phyloP scores from a whole-genome alignment of 441 rosid species.

The Adansonia madagascariensis region DNA sequence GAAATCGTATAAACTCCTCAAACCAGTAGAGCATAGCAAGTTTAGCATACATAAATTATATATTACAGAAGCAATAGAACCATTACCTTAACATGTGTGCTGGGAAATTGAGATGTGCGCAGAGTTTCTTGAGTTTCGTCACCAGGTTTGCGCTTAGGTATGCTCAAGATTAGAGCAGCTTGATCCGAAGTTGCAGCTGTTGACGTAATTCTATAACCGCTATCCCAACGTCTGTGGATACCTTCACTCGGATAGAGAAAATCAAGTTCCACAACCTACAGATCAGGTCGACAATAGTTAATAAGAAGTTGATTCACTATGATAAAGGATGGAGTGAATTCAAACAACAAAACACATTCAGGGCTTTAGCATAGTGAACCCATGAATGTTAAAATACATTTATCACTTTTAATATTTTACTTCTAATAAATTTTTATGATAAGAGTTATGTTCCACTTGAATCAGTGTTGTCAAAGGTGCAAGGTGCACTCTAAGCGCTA shows the following conservation, averaged over 20 bases:
- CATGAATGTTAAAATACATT: neutral
- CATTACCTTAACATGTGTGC: slow-evolving; percentile 91
- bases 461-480: no score
- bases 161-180: slow-evolving; percentile 91
- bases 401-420: neutral
- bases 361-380: neutral
- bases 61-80: neutral
- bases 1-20: neutral
- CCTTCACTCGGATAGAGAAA: slow-evolving; percentile 99
- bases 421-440: neutral
- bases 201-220: slow-evolving; percentile 87
- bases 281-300: slow-evolving; percentile 11
- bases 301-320: neutral
- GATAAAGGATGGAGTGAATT: neutral
- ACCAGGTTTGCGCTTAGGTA: slow-evolving; percentile 83
- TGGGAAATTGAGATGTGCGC: slow-evolving; percentile 96
- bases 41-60: no score
- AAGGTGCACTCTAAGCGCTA: no score
- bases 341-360: neutral
- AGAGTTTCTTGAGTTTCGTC: slow-evolving; percentile 98
- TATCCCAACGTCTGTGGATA: slow-evolving; percentile 94
- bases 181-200: slow-evolving; percentile 96
- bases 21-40: neutral
- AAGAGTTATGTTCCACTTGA: neutral
- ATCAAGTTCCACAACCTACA: slow-evolving; percentile 95